Evolutionary conservation across 1,139 yeast species (phyloP).

Genomic region (Saccharomyces uvarum): DNA sequence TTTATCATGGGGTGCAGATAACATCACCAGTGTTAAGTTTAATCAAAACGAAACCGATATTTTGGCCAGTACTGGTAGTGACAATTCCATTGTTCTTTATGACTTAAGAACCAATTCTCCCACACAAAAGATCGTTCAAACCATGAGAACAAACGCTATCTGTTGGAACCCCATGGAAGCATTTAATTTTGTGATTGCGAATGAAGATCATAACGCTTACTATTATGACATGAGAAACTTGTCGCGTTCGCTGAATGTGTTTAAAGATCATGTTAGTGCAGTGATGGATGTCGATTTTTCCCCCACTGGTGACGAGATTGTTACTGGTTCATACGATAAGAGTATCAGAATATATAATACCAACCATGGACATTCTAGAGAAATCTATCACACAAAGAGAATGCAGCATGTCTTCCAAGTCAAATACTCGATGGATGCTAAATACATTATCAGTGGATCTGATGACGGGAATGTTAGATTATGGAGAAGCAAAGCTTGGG

Average conservation of each 20-base stretch:
- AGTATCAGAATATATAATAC: slow-evolving; percentile 74
- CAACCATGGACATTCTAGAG: slow-evolving; percentile 85
- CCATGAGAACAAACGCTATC: slow-evolving; percentile 75
- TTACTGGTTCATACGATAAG: slow-evolving; percentile 91
- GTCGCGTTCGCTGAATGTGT: slow-evolving; percentile 69
- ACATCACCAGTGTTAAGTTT: slow-evolving; percentile 71
- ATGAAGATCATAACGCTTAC: slow-evolving; percentile 92
- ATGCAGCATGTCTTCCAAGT: slow-evolving; percentile 92
- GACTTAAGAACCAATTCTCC: slow-evolving; percentile 92
- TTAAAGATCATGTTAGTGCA: slow-evolving; percentile 93
- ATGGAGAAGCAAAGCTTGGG: slow-evolving; percentile 87
- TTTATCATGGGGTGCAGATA: slow-evolving; percentile 95
- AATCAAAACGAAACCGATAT: slow-evolving; percentile 86
- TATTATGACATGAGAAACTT: slow-evolving; percentile 94
- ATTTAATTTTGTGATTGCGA: slow-evolving; percentile 81
- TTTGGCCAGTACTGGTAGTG: slow-evolving; percentile 86
- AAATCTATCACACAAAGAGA: slow-evolving; percentile 90
- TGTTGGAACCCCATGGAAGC: slow-evolving; percentile 99
- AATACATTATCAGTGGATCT: slow-evolving; percentile 81
- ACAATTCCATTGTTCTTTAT: slow-evolving; percentile 81
- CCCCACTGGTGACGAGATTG: slow-evolving; percentile 95
- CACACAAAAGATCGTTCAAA: slow-evolving; percentile 79
- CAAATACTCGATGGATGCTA: slow-evolving; percentile 78
- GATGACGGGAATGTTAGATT: slow-evolving; percentile 93
- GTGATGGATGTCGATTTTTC: slow-evolving; percentile 91